Evolutionary conservation across 345 rosid species (phyloP), one percentile per base, ranked within the genome.

Genomic region (Crucihimalaya himalaica): DNA sequence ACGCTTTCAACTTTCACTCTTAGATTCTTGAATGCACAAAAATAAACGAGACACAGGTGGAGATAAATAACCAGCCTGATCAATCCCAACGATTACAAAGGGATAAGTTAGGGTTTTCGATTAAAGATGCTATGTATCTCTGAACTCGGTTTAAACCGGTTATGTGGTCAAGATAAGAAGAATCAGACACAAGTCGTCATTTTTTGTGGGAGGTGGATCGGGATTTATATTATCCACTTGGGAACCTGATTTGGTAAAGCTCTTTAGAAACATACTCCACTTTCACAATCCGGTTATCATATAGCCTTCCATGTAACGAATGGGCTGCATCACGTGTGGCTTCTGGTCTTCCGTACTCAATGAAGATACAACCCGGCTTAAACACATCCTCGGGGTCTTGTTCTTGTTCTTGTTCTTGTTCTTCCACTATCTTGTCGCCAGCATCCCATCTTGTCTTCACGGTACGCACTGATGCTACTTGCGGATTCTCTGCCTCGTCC

Each of bases 261-360:
- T 87, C 88, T 39, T 80, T 81, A 63, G 91, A 82, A 31, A 89
- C 81, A 27, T 85, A 90, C 69, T 84, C 91, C 21, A 77, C 97
- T 8, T 63, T 82, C 74, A 89, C 89, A 0, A 63, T 46, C 57
- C 83, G 87, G 47, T 79, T 87, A 11, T 80, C 86, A 68, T 85
- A 92, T 51, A 75, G 77, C 15, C 97, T 83, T 58, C 96, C 93
- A 13, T 88, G 94, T 81, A 92, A 78, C 53, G 84, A 78, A 73
- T 89, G 91, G 9, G 91, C 99, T 6, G 97, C 96, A 31, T 13
- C 76, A 48, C 91, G 72, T 16, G 95, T 76, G 12, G 89, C 86
- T 83, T 89, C 97, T 13, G 82, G 74, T 88, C 97, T 90, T 70
- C 83, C 52, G 54, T 82, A 96, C 80, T 92, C 95, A 31, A 96